phyloP scores from a whole-genome alignment of 305 asterid genomes.

The Fraxinus baroniana region DNA sequence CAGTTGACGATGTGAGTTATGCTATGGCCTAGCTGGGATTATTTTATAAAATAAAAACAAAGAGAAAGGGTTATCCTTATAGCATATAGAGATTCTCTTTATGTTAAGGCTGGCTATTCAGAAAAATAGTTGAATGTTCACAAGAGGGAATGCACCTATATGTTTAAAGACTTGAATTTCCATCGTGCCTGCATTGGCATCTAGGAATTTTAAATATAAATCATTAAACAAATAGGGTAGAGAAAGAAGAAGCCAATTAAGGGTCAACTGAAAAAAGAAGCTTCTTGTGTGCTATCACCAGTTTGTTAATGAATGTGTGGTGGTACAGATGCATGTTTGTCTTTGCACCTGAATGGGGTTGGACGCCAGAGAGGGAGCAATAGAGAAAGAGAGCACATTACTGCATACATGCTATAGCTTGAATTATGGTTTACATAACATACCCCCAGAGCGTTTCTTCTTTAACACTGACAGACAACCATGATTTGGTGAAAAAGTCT shows the following conservation, averaged over 20 bases:
- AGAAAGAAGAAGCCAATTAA: slow-evolving; percentile 16
- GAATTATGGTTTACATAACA: slow-evolving; percentile 31
- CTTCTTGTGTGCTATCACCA: not conserved
- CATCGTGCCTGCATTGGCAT: slow-evolving; percentile 8
- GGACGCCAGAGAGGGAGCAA: not conserved
- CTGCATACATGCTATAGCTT: slow-evolving; percentile 6
- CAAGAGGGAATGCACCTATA: not conserved
- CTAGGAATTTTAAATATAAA: slow-evolving; percentile 15
- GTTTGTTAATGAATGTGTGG: not conserved
- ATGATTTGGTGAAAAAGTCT: slow-evolving; percentile 40
- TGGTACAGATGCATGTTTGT: not conserved
- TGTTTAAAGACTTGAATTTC: not conserved
- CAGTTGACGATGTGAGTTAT: not conserved
- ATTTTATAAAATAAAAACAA: not conserved
- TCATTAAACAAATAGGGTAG: slow-evolving; percentile 13
- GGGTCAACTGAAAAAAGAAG: not conserved
- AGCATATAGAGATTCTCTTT: not conserved
- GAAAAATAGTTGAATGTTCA: not conserved
- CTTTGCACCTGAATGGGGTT: not conserved
- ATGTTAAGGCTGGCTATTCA: not conserved
- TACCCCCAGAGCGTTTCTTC: slow-evolving; percentile 91
- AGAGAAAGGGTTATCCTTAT: not conserved
- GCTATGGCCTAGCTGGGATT: not conserved
- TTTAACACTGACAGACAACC: slow-evolving; percentile 62
- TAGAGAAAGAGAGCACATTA: not conserved